Base-by-base conservation (phyloP, 768 basidiomycete genomes). In the Calocybe indica region DNA sequence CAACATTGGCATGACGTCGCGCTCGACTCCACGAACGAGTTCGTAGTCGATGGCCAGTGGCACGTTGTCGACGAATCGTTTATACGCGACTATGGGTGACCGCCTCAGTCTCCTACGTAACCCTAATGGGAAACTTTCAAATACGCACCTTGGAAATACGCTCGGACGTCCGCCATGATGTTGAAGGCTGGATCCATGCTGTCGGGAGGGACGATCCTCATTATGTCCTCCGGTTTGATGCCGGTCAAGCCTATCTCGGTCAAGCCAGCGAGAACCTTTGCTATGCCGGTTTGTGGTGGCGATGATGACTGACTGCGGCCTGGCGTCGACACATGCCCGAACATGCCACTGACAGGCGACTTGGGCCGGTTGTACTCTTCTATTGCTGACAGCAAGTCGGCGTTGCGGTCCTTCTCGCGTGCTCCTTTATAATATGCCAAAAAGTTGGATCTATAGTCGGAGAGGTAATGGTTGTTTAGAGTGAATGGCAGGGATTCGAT, bases 101-200 rank as follows among this genome's bases (percentile, higher is more conserved):
- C 4, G 22, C 37, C 39, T 43, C 12, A 37, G 41, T 11, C 36
- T 37, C 11, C 14, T 29, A 43, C 5, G 47, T 51, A 40, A 52
- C 28, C 30, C 29, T 30, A 15, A 41, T 11, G 40, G 28, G 15
- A 29, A 32, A n/a, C 36, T 29, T 33, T 34, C 8, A 38, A n/a
- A 30, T n/a, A 48, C 55, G 6, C 55, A 84, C 87, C 85, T 71
- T 87, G 82, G 60, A 87, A 88, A 53, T 88, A 87, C 0, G 81
- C 85, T 5, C 83, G 70, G 1, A 86, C 82, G 47, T 80, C 75
- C 0, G 83, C 82, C 83, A 88, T 87, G 55, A 88, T 83, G 3
- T 62, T 54, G 12, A 88, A 53, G 0, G 80, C 80, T 0, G 75
- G 71, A 34, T 80, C 81, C 68, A 71, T 73, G 2, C 63, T 63